Base-by-base conservation (phyloP, 2,329 filamentous ascomycete genomes). In the Nemania diffusa region DNA sequence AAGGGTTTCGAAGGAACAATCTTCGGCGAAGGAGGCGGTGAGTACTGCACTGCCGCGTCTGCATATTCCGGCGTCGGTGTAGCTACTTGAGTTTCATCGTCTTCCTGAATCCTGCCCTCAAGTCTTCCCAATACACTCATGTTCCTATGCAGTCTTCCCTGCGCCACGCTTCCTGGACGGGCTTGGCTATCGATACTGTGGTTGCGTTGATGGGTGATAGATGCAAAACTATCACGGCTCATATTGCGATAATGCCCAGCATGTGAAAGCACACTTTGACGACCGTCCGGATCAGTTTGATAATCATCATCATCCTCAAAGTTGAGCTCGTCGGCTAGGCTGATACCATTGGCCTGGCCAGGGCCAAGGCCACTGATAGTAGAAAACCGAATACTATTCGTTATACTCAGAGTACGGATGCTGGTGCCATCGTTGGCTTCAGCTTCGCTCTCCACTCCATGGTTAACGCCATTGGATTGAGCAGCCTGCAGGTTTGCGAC, bases 281-380 rank as follows among this genome's bases (percentile, higher is more conserved):
- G 87, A 1, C 90, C 90, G 57, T 93, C 91, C 51, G 90, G 86
- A 69, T 94, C 90, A 40, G 91, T 91, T 69, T 92, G 83, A 62
- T 88, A 87, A 50, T 88, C 85, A 34, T 94, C 92, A 63, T 95
- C 92, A 68, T 92, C 91, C 64, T 94, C 92, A 69, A 97, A 92
- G 69, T 92, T 90, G 62, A 99, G 85, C 80, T 99, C 96, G 73
- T 98, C 94, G 0, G 96, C 96, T 46, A 99, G 84, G 69, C 91
- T 97, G 66, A 93, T 80, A 1, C 91, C 92, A 73, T 88, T 89
- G 3, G 82, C 75, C 75, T 90, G 91, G 22, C 82, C 80, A 9
- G 82, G 78, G 3, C 84, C 86, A 7, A 81, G 79, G n/a, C 85
- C 84, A 69, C 85, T 90, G 69, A 92, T 82, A 26, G 91, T 81